Conservation (phyloP, 192 early-diverging fungal species). For the Backusella circina region DNA sequence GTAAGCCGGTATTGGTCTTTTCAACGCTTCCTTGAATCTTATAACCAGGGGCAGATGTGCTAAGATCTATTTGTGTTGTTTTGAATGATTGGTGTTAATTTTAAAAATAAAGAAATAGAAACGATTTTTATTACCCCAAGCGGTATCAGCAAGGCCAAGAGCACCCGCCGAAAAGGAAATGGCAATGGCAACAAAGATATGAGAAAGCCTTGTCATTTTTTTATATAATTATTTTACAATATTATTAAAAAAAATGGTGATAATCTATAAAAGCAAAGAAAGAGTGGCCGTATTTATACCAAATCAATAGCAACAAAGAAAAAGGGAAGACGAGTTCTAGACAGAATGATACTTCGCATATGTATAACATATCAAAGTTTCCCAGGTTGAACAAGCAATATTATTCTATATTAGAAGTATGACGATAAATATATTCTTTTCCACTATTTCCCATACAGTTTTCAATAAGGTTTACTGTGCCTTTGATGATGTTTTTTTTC, state of each 20-base stretch:
- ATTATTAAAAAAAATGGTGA: not conserved
- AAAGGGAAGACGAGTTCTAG: not conserved
- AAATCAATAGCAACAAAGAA: not conserved
- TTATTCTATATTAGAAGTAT: not conserved
- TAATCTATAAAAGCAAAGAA: not conserved
- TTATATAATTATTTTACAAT: not conserved
- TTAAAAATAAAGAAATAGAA: not conserved
- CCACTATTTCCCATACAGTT: not conserved
- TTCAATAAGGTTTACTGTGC: not conserved
- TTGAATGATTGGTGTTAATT: not conserved
- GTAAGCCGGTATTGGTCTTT: constrained; percentile 11
- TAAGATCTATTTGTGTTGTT: not conserved
- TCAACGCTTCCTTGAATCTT: constrained; percentile 8
- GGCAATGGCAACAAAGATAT: constrained; percentile 12
- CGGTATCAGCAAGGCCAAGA: not conserved
- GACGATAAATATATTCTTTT: not conserved
- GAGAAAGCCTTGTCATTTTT: constrained; percentile 12
- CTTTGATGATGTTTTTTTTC: not conserved
- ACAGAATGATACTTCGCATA: not conserved
- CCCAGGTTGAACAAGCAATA: not conserved
- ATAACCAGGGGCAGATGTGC: constrained; percentile 14
- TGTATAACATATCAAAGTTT: not conserved
- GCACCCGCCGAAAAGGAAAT: constrained; percentile 11
- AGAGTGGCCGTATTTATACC: not conserved
- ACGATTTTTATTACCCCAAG: constrained; percentile 1